Conservation (phyloP, 176 grass and related monocot genomes). For the Thinopyrum elongatum region DNA sequence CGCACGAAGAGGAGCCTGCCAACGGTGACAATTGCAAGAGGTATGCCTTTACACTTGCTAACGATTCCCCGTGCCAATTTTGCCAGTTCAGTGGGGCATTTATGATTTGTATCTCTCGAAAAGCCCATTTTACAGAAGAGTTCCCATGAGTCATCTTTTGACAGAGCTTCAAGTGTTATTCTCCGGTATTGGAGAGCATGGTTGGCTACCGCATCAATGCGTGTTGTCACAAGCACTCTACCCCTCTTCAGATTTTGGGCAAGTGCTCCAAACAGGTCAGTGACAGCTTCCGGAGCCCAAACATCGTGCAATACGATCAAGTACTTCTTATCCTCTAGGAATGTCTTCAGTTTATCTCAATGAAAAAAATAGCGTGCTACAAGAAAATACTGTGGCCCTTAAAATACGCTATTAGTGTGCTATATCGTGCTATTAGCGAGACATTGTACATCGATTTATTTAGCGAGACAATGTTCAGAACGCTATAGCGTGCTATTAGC, state of each 20-base stretch:
- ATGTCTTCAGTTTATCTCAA: neutral
- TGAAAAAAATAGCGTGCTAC: too few relatives aligned
- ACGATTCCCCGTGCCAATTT: neutral
- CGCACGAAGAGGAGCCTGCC: neutral
- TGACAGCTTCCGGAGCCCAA: neutral
- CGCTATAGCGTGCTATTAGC: too few relatives aligned
- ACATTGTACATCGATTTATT: too few relatives aligned
- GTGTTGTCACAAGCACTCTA: neutral
- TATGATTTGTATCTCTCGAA: neutral
- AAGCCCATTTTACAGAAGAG: neutral
- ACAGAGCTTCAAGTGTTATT: neutral
- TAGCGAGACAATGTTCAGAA: too few relatives aligned
- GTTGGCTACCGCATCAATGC: neutral
- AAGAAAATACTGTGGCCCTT: too few relatives aligned
- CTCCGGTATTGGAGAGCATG: neutral
- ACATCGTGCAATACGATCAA: neutral
- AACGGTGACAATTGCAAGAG: neutral
- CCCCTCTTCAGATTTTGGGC: neutral
- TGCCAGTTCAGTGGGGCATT: neutral
- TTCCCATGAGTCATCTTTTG: neutral
- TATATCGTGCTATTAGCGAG: too few relatives aligned
- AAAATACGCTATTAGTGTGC: too few relatives aligned
- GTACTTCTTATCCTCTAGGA: neutral
- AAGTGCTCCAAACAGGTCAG: neutral
- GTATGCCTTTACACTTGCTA: neutral